phyloP scores from a whole-genome alignment of 306 rosid species.

The Benincasa hispida region DNA sequence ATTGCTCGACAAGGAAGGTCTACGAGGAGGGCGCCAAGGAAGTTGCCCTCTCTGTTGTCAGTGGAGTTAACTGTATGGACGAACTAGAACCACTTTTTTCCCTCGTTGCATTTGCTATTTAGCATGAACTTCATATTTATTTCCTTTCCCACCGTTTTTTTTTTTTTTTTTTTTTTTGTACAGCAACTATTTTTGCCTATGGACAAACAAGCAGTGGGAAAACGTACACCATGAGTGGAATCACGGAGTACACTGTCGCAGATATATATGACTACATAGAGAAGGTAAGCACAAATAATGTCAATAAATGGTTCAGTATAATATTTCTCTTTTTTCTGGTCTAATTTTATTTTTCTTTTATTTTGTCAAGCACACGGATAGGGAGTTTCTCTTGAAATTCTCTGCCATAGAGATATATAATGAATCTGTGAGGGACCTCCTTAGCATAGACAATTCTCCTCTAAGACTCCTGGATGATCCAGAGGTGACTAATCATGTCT shows the following conservation, averaged over 20 bases:
- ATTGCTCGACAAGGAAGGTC: constrained; percentile 73
- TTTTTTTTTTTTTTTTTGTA: constrained; percentile 2
- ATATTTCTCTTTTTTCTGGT: constrained; percentile 13
- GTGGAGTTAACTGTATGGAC: constrained; percentile 85
- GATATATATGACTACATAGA: constrained; percentile 62
- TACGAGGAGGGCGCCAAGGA: constrained; percentile 86
- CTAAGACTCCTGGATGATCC: constrained; percentile 98
- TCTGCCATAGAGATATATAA: constrained; percentile 96
- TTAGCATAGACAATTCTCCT: constrained; percentile 64
- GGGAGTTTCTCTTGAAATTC: constrained; percentile 69
- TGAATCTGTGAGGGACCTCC: constrained; percentile 96
- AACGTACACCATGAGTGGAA: constrained; percentile 89
- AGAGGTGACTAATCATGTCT: constrained; percentile 50
- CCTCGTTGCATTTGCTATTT: constrained; percentile 2
- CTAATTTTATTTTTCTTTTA: neutral
- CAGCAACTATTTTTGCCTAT: constrained; percentile 97
- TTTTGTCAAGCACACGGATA: constrained; percentile 54
- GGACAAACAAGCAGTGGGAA: constrained; percentile 99
- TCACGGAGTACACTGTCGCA: constrained; percentile 66
- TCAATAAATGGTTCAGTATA: neutral
- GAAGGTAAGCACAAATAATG: constrained; percentile 31
- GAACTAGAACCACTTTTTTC: constrained; percentile 3
- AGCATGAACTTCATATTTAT: constrained; percentile 4
- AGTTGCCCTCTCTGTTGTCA: constrained; percentile 81
- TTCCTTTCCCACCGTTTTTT: constrained; percentile 4